Evolutionary conservation across 768 basidiomycete species (phyloP).

Genomic region (Aureoboletus auriporus): DNA sequence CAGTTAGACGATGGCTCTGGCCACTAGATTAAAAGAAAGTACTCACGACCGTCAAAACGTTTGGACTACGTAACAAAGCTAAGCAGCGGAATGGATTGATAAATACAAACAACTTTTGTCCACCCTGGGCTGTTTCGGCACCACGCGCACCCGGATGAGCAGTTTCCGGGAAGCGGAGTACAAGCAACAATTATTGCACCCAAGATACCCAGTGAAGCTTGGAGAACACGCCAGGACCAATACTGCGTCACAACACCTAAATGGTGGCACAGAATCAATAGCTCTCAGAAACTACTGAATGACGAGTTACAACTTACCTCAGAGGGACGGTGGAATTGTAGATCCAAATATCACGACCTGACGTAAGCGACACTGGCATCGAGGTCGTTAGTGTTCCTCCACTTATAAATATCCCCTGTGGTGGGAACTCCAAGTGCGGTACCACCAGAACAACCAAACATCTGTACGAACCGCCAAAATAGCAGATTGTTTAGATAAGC

Average conservation of each 20-base stretch:
- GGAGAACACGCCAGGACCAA: conserved; percentile 63
- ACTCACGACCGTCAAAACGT: conserved; percentile 51
- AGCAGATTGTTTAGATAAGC: conserved; percentile 44
- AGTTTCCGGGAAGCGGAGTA: conserved; percentile 59
- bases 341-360: conserved; percentile 53
- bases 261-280: neutral
- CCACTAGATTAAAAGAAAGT: too few species aligned
- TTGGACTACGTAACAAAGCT: conserved; percentile 53
- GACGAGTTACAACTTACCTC: conserved; percentile 41
- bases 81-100: conserved; percentile 59
- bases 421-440: conserved; percentile 49
- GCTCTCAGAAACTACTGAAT: neutral
- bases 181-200: conserved; percentile 37
- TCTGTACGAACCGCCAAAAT: conserved; percentile 62
- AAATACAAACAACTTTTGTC: conserved; percentile 34
- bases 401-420: conserved; percentile 64
- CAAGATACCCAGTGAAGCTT: conserved; percentile 40
- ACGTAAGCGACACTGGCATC: neutral
- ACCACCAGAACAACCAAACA: conserved; percentile 28
- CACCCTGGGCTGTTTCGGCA: conserved; percentile 40
- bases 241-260: conserved; percentile 52
- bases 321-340: conserved; percentile 55
- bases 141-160: conserved; percentile 56
- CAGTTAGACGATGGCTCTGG: neutral
- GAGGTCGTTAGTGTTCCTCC: conserved; percentile 42